Percentiles rank a stretch among this genome's conserved stretches.
Conservation (phyloP, 495 filamentous ascomycete genomes). For the Penicillium waksmanii region DNA sequence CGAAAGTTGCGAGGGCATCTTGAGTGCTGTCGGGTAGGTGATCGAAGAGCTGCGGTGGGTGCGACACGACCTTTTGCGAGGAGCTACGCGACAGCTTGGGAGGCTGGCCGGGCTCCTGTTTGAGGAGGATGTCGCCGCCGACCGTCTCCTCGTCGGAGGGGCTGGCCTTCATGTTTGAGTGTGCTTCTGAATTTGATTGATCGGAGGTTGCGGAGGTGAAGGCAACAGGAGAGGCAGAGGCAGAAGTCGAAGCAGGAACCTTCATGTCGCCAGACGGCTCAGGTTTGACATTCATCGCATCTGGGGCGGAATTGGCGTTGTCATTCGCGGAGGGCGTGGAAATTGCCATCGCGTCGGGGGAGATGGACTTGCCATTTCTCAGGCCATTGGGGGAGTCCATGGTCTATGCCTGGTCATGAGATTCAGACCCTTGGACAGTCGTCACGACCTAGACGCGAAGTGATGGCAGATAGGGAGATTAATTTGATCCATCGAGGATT, state of each 20-base stretch:
- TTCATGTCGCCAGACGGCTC: neutral
- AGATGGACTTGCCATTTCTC: conserved; percentile 19
- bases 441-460: conserved; percentile 48
- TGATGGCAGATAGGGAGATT: neutral
- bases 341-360: neutral
- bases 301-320: conserved; percentile 1
- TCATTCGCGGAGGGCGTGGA: conserved; percentile 5
- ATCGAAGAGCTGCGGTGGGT: conserved; percentile 65
- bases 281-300: conserved; percentile 1
- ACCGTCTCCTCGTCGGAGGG: conserved; percentile 42
- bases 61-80: conserved; percentile 67
- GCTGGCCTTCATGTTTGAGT: neutral
- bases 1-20: conserved; percentile 77
- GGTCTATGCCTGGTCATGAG: conserved; percentile 19
- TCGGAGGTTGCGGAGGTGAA: neutral
- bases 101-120: conserved; percentile 67
- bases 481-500: neutral
- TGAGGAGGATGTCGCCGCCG: conserved; percentile 63
- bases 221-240: neutral
- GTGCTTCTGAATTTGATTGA: neutral
- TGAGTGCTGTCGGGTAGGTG: conserved; percentile 73
- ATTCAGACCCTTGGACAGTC: conserved; percentile 50
- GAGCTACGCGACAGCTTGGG: conserved; percentile 75
- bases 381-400: conserved; percentile 22
- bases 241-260: neutral